phyloP scores from a whole-genome alignment of 1,284 basidiomycete species.

The Ceratobasidium sp. region DNA sequence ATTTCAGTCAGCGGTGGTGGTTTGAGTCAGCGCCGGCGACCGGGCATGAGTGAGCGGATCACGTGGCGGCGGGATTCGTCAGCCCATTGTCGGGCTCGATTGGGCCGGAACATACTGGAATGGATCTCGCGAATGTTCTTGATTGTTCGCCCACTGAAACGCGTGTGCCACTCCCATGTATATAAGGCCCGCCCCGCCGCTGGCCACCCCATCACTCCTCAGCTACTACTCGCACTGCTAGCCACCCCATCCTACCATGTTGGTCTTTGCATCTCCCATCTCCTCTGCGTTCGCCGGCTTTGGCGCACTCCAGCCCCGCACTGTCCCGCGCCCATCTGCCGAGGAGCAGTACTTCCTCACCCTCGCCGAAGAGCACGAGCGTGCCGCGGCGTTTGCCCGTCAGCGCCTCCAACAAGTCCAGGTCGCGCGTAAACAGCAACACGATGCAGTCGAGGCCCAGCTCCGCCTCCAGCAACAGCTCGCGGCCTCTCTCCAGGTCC shows the following conservation, averaged over 20 bases:
- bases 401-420: conserved; percentile 19
- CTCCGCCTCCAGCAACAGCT: conserved; percentile 38
- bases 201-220: neutral
- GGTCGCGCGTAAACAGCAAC: conserved; percentile 1
- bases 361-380: conserved; percentile 45
- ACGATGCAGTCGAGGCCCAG: conserved; percentile 18
- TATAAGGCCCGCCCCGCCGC: conserved; percentile 21
- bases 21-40: no score
- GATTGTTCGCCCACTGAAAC: conserved; percentile 4
- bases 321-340: conserved; percentile 15
- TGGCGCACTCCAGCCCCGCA: conserved; percentile 21
- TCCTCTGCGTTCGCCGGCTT: conserved; percentile 22
- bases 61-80: conserved; percentile 22
- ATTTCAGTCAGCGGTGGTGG: no score
- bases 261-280: conserved; percentile 30
- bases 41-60: neutral
- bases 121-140: conserved; percentile 24
- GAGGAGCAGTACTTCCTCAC: conserved; percentile 42
- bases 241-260: conserved; percentile 22
- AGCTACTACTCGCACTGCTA: conserved; percentile 1
- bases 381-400: conserved; percentile 34
- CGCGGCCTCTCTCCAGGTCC: conserved; percentile 13
- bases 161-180: conserved; percentile 15
- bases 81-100: neutral
- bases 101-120: conserved; percentile 33